Base-by-base conservation (phyloP, 345 rosid genomes). In the Murraya paniculata region DNA sequence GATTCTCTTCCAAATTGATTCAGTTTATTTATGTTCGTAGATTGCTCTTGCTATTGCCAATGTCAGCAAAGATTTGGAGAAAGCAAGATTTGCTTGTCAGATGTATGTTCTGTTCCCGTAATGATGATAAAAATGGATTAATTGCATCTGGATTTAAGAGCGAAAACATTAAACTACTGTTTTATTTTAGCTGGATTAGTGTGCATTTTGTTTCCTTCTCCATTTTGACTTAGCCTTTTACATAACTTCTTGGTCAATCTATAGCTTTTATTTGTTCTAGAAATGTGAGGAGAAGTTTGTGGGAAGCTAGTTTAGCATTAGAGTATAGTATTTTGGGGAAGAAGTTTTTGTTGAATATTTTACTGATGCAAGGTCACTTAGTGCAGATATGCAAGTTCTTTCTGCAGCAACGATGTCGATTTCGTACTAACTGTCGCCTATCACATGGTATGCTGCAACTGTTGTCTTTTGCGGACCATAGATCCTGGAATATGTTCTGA, bases 321-420 rank as follows among this genome's bases (percentile, higher is more conserved):
- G 59, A 41, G 35, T 78, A 65, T 64, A 64, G 69, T 70, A 75
- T 48, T 7, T 28, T 14, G 4, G 60, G 27, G 2, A 1, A 28
- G 41, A 57, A 16, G 57, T 60, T 80, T 81, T 66, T 73, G 57
- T 75, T 78, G 68, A 70, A 82, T 68, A 74, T 28, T 79, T 4
- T 88, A 86, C 97, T 94, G 84, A 95, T 82, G 80, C 28, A 86
- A 81, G 73, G 76, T 78, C 80, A 53, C 82, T 79, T 83, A 78
- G 84, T 90, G 95, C 99, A 96, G 98, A 91, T 94, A 35, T 96
- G 99, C 98, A 96, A 96, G 92, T 92, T 92, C 92, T 96, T 94
- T 88, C 87, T 88, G 85, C 97, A 94, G 88, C 92, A 92, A 85
- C 87, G 97, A 76, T 94, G 99, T 89, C 95, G 97, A 82, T 96